A percentile compares a stretch with the other conserved stretches of the same genome.
phyloP scores from a whole-genome alignment of 257 asterid species.

The Solanum paucissectum region DNA sequence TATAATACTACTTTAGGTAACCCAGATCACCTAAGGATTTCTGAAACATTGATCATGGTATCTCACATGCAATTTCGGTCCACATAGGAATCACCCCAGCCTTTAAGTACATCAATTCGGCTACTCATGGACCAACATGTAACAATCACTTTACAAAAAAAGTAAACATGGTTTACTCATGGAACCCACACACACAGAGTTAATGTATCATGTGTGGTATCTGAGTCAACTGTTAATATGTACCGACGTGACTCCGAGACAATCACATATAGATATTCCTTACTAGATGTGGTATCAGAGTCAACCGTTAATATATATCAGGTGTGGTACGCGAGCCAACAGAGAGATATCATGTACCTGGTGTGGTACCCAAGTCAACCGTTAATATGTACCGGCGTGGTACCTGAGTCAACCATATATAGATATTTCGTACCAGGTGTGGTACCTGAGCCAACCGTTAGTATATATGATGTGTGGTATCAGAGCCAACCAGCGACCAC shows the following conservation, averaged over 20 bases:
- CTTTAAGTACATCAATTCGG: background rate
- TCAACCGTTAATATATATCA: too few relatives aligned
- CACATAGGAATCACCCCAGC: background rate
- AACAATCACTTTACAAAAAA: background rate
- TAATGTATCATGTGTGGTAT: background rate
- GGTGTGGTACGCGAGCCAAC: too few relatives aligned
- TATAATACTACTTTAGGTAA: background rate
- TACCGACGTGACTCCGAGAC: fast-evolving
- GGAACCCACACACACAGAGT: fast-evolving
- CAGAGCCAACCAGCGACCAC: background rate
- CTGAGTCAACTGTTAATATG: background rate
- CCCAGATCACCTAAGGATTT: background rate
- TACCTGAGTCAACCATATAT: background rate
- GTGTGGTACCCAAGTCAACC: background rate
- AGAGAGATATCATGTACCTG: too few relatives aligned
- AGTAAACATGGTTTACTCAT: background rate
- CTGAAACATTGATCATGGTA: background rate
- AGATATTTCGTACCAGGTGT: too few relatives aligned
- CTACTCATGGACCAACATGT: background rate
- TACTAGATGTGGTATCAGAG: background rate
- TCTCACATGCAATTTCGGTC: background rate
- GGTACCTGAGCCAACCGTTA: background rate
- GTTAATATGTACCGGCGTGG: background rate
- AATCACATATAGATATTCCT: background rate
- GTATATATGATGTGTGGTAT: background rate